Conservation (phyloP, 768 basidiomycete genomes). For the Trametes gibbosa region DNA sequence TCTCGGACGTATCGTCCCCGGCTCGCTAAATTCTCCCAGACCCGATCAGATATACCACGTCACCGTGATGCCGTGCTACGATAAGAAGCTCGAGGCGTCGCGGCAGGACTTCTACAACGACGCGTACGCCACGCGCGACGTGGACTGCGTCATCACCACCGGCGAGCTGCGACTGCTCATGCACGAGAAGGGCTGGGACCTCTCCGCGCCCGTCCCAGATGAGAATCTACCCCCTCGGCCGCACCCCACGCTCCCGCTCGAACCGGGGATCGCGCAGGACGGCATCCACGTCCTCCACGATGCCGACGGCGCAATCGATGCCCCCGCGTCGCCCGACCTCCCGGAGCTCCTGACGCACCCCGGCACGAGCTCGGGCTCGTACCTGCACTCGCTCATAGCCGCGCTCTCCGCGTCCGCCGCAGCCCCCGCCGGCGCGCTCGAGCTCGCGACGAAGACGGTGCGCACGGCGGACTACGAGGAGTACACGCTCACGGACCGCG, state of each 20-base stretch:
- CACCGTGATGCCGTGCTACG: slow-evolving; percentile 98
- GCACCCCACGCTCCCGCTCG: neutral
- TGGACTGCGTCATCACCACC: slow-evolving; percentile 97
- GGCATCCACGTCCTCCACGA: too few relatives aligned
- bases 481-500: slow-evolving; percentile 48
- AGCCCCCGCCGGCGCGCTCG: slow-evolving; percentile 31
- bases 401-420: slow-evolving; percentile 44
- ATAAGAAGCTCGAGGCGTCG: slow-evolving; percentile 98
- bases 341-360: slow-evolving; percentile 77
- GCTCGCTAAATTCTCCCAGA: slow-evolving; percentile 46
- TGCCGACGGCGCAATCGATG: neutral
- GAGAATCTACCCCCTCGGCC: slow-evolving; percentile 37
- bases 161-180: slow-evolving; percentile 89
- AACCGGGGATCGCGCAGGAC: too few relatives aligned
- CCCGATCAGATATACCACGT: slow-evolving; percentile 93
- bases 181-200: slow-evolving; percentile 77
- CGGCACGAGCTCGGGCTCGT: slow-evolving; percentile 91
- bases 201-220: slow-evolving; percentile 52
- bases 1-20: too few relatives aligned
- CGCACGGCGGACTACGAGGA: slow-evolving; percentile 81
- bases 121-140: slow-evolving; percentile 79
- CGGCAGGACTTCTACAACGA: slow-evolving; percentile 89
- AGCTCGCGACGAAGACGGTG: slow-evolving; percentile 52
- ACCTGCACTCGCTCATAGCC: slow-evolving; percentile 76
- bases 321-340: slow-evolving; percentile 28